phyloP scores from a whole-genome alignment of 495 filamentous ascomycete genomes.

The Mycothermus thermophilus region DNA sequence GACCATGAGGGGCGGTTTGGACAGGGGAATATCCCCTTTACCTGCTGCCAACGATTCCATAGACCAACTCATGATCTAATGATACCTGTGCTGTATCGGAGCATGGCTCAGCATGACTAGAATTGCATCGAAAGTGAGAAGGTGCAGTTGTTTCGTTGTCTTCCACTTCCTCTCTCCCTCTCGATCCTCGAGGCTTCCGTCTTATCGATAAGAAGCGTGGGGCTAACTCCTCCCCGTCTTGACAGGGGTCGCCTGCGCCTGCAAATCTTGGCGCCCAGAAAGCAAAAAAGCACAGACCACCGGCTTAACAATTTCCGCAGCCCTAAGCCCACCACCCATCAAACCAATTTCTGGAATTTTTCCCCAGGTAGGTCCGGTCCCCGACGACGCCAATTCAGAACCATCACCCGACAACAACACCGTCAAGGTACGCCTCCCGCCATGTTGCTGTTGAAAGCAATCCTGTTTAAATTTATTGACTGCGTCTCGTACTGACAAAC shows the following conservation, averaged over 20 bases:
- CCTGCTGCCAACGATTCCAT: too few relatives aligned
- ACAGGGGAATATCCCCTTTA: too few relatives aligned
- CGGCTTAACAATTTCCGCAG: conserved; percentile 20
- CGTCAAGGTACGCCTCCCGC: conserved; percentile 32
- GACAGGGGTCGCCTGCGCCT: neutral
- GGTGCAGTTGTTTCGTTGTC: too few relatives aligned
- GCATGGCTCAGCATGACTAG: neutral
- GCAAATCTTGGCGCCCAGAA: neutral
- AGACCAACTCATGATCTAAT: neutral
- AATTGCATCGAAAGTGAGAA: too few relatives aligned
- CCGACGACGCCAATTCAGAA: conserved; percentile 25
- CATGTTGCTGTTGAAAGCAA: conserved; percentile 2
- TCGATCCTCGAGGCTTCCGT: neutral
- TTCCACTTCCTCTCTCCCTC: neutral
- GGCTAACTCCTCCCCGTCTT: neutral
- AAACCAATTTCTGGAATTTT: conserved; percentile 24
- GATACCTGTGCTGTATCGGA: neutral
- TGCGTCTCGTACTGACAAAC: neutral
- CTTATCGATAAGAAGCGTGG: conserved; percentile 4
- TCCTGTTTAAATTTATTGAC: neutral
- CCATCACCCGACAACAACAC: conserved; percentile 31
- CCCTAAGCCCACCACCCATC: conserved; percentile 24
- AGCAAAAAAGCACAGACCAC: conserved; percentile 20
- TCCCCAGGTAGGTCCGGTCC: conserved; percentile 21
- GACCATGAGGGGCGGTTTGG: too few relatives aligned